A percentile compares a stretch with the other conserved stretches of the same genome.
phyloP scores from a whole-genome alignment of 2,329 filamentous ascomycete species.

The Cadophora gregata region DNA sequence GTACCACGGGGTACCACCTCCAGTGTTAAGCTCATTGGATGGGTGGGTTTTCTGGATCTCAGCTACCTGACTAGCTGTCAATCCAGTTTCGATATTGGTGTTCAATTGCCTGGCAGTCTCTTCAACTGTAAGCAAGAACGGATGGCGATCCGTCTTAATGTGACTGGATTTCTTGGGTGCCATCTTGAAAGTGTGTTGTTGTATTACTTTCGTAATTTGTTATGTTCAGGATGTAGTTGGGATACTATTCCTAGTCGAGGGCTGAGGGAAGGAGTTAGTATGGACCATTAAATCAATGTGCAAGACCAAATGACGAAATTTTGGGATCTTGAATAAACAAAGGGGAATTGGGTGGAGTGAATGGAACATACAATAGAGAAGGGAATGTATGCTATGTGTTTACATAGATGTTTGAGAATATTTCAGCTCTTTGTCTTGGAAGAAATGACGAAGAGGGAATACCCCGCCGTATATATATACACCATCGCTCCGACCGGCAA shows the following conservation, averaged over 20 bases:
- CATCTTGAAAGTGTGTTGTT: constrained; percentile 26
- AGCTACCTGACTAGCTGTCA: constrained; percentile 64
- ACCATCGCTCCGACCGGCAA: constrained; percentile 7
- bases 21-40: constrained; percentile 73
- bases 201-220: background rate
- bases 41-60: constrained; percentile 65
- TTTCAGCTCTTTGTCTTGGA: constrained; percentile 14
- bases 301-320: background rate
- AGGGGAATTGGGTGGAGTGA: background rate
- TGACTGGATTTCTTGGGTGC: constrained; percentile 28
- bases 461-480: constrained; percentile 22
- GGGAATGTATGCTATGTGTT: constrained; percentile 32
- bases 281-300: background rate
- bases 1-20: constrained; percentile 69
- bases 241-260: constrained; percentile 43
- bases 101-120: constrained; percentile 67
- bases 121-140: constrained; percentile 64
- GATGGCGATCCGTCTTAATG: constrained; percentile 51
- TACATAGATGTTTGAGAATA: constrained; percentile 18
- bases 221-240: constrained; percentile 8
- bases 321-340: background rate
- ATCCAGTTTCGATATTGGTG: constrained; percentile 70
- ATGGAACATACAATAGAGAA: constrained; percentile 35
- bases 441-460: constrained; percentile 8
- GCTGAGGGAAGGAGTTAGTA: constrained; percentile 1